Base-by-base conservation (phyloP, 208 protist species). In the Wallacemonas collosoma region DNA sequence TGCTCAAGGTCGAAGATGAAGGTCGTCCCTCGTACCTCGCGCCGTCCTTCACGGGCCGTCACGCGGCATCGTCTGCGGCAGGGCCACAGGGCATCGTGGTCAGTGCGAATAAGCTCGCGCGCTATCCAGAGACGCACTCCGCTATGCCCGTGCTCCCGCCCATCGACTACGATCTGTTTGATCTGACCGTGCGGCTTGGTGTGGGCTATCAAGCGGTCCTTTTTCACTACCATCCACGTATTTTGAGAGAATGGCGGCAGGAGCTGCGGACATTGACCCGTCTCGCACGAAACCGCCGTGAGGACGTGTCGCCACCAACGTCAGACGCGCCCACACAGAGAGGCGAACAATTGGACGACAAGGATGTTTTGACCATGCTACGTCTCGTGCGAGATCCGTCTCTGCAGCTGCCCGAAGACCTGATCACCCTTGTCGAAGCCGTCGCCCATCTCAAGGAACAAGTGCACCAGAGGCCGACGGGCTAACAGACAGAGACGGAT, bases 161-260 rank as follows among this genome's bases (percentile, higher is more conserved):
- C 2, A 73, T 96, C 48, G 88, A 96, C 76, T 96, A 96, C 71
- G 87, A 94, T 63, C 76, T 96, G 15, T 88, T 90, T 55, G 85
- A 93, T 41, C 72, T 91, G 41, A 89, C 79, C 61, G 68, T 91
- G 45, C 85, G 85, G 9, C 81, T 94, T 7, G 85, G 87, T 14
- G 62, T 96, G 5, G 83, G 82, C 14, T 70, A 68, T 47, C 47
- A 75, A 7, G 60, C 75, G 7, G 82, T 81, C 5, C 73, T 94
- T 41, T 90, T 89, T 51, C 76, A 89, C 72, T 93, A 89, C 71
- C 88, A 94, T 71, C 81, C 86, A 38, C 84, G 91, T 55, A 91
- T 96, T 11, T 53, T 94, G 58, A 68, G 74, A 5, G 88, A 88
- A 56, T 96, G 88, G 88, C 75, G 81, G 36, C 71, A 65, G 5